Conservation (phyloP, 2,329 filamentous ascomycete species). For the Colletotrichum sp. region DNA sequence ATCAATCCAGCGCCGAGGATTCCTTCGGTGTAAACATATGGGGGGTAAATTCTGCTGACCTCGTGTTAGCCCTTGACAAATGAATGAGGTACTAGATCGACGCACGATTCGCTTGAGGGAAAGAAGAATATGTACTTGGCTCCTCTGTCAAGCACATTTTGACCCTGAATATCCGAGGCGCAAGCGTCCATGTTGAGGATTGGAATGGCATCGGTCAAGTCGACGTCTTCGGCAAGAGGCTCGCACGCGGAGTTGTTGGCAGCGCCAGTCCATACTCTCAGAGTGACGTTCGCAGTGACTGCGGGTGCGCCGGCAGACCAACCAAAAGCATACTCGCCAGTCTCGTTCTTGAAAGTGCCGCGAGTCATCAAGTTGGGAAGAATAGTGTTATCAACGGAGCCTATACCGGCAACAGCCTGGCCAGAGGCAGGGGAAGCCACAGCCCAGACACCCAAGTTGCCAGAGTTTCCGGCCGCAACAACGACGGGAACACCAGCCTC, state of each 20-base stretch:
- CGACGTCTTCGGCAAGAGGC: slow-evolving; percentile 39
- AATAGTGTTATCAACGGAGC: slow-evolving; percentile 26
- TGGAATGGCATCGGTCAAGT: slow-evolving; percentile 45
- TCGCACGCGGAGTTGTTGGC: slow-evolving; percentile 38
- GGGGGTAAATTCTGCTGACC: not conserved
- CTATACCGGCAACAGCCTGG: slow-evolving; percentile 27
- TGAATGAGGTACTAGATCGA: fast-evolving
- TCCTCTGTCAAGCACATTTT: slow-evolving; percentile 44
- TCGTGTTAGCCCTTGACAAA: not conserved
- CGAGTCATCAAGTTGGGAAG: slow-evolving; percentile 21
- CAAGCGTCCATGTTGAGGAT: slow-evolving; percentile 43
- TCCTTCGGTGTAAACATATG: not conserved
- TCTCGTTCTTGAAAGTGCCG: slow-evolving; percentile 19
- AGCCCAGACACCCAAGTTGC: slow-evolving; percentile 26
- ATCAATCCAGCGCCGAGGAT: slow-evolving; percentile 23
- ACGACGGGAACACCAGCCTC: slow-evolving; percentile 31
- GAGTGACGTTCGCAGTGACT: slow-evolving; percentile 2
- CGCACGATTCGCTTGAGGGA: slow-evolving; percentile 24
- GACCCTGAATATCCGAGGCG: slow-evolving; percentile 37
- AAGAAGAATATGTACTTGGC: slow-evolving; percentile 48
- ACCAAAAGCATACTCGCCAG: slow-evolving; percentile 8
- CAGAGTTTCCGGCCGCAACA: slow-evolving; percentile 31
- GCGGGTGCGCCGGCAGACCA: slow-evolving; percentile 9
- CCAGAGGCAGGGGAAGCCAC: slow-evolving; percentile 28
- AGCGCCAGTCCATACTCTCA: not conserved